Evolutionary conservation across 495 filamentous ascomycete species (phyloP).

Genomic region (Neurospora sp.): DNA sequence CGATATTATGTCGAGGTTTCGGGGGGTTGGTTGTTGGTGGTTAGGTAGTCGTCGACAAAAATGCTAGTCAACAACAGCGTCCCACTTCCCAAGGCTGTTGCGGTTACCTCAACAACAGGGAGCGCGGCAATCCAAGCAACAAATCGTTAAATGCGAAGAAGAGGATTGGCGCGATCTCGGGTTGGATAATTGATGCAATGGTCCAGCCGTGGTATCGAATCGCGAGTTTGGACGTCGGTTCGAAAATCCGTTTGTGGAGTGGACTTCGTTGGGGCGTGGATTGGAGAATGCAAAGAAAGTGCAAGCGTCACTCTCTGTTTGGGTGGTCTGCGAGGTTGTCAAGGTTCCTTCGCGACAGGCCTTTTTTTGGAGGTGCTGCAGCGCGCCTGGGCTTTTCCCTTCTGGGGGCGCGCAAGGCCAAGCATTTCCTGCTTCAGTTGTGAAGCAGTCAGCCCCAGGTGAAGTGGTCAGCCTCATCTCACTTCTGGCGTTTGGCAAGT

Average conservation of each 20-base stretch:
- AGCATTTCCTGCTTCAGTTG: not conserved
- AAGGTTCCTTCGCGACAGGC: not conserved
- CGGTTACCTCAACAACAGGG: not conserved
- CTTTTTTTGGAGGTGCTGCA: constrained; percentile 16
- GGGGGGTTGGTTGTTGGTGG: not conserved
- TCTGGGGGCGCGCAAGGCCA: not conserved
- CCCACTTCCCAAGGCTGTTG: not conserved
- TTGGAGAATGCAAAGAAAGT: not conserved
- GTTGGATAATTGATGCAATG: not conserved
- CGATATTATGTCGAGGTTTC: not conserved
- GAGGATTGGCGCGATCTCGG: not conserved
- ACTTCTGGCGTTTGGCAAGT: not conserved
- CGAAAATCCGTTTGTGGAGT: not conserved
- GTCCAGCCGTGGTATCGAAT: not conserved
- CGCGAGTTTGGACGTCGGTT: not conserved
- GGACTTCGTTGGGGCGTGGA: not conserved
- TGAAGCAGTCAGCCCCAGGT: not conserved
- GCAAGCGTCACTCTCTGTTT: not conserved
- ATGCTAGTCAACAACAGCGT: not conserved
- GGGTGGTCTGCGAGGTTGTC: not conserved
- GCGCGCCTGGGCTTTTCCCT: constrained; percentile 12
- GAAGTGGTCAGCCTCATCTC: not conserved
- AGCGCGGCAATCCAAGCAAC: not conserved
- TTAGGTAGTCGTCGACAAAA: not conserved
- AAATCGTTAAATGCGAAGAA: not conserved